Evolutionary conservation across 163 green algal species (phyloP).

Genomic region (Trebouxia gelatinosa): DNA sequence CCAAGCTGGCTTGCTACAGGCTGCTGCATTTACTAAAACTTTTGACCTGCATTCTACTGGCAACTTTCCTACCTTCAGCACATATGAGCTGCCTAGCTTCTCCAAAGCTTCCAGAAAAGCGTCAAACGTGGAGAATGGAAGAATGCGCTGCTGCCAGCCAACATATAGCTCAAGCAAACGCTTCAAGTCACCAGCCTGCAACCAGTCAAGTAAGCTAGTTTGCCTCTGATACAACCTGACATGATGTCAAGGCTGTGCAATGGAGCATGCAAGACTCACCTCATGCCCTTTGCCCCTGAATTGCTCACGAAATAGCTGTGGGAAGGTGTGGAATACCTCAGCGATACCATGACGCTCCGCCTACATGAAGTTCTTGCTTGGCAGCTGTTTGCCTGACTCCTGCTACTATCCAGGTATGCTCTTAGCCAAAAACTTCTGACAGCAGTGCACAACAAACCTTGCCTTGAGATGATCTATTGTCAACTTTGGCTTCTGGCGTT

Average conservation of each 20-base stretch:
- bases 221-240: neutral
- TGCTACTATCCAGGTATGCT: no score
- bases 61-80: slow-evolving; percentile 19
- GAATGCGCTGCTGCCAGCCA: slow-evolving; percentile 46
- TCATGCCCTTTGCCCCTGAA: slow-evolving; percentile 52
- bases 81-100: slow-evolving; percentile 18
- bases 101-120: slow-evolving; percentile 25
- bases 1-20: neutral
- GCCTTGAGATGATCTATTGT: slow-evolving; percentile 49
- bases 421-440: neutral
- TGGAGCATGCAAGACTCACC: neutral
- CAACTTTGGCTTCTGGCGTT: slow-evolving; percentile 46
- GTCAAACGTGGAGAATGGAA: slow-evolving; percentile 13
- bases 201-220: neutral
- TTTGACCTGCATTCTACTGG: neutral
- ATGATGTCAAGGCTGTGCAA: neutral
- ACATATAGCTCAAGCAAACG: slow-evolving; percentile 59
- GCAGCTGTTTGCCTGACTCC: no score
- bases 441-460: no score
- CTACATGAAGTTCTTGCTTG: slow-evolving; percentile 8
- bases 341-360: slow-evolving; percentile 40
- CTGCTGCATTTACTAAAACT: neutral
- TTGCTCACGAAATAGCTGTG: slow-evolving; percentile 39
- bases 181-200: slow-evolving; percentile 45
- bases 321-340: slow-evolving; percentile 53